Base-by-base conservation (phyloP, 768 basidiomycete genomes). In the Gymnopilus dilepis region DNA sequence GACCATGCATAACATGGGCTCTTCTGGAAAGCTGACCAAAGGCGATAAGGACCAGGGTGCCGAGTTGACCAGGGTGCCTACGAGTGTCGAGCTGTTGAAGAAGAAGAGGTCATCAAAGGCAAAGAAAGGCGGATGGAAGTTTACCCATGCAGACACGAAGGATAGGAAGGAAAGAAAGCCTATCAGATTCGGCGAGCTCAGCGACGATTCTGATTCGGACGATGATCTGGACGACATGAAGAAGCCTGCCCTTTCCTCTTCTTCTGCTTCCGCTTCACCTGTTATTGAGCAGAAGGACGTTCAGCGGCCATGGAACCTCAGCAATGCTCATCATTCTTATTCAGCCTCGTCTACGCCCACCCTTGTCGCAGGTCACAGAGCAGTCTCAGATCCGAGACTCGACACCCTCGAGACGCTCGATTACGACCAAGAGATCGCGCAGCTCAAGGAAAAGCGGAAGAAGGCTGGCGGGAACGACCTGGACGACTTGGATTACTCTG, bases 361-460 rank as follows among this genome's bases (percentile, higher is more conserved):
- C 1, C 70, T 76, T 26, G 72, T 76, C 12, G 47, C 15, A 3
- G 72, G 72, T 38, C 61, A 12, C 30, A 56, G 21, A 30, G n/a
- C 24, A 15, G 3, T 21, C 11, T 43, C 61, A 11, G 59, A 62
- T 42, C 50, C 52, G n/a, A 33, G 59, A 12, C 42, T 61, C 28
- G 61, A 56, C 11, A 41, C 9, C 33, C 41, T 56, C 3, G 24
- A 62, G 12, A 56, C 61, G 11, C 53, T 76, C 30, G 73, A 78
- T 57, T 80, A 80, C 52, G 80, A 80, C 22, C 73, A 78, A 57
- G 82, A 84, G 59, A 72, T 78, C 24, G 76, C 74, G 34, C 73
- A 74, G 55, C 74, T 84, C 13, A 71, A 72, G 64, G 72, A 42
- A 34, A 66, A 67, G 59, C 60, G 65, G 24, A 52, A 51, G 34